phyloP scores from a whole-genome alignment of 495 filamentous ascomycete species.

The Glutinoglossum americanum region DNA sequence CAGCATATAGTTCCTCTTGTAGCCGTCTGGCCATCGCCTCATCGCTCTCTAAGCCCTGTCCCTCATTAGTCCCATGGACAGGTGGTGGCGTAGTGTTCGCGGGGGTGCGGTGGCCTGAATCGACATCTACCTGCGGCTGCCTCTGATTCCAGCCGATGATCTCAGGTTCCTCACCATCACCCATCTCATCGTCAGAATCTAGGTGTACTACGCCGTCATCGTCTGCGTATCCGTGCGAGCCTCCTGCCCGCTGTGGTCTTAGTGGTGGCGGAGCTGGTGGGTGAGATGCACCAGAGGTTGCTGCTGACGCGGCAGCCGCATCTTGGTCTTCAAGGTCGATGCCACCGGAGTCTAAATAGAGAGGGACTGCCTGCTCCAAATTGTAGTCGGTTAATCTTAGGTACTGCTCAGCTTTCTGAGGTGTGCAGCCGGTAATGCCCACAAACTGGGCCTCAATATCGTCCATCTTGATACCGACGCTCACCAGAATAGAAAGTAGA shows the following conservation, averaged over 20 bases:
- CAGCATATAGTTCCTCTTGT: slow-evolving; percentile 75
- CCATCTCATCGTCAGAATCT: slow-evolving; percentile 37
- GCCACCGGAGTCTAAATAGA: slow-evolving; percentile 70
- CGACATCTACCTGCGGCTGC: background rate
- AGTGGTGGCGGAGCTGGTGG: slow-evolving; percentile 9
- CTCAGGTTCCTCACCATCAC: slow-evolving; percentile 7
- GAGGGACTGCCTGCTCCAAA: slow-evolving; percentile 63
- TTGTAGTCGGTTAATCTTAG: slow-evolving; percentile 64
- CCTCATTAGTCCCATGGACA: background rate
- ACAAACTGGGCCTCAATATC: slow-evolving; percentile 37
- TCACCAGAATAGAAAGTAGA: background rate
- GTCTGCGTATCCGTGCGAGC: slow-evolving; percentile 23
- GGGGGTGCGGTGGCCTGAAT: slow-evolving; percentile 4
- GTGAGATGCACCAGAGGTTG: slow-evolving; percentile 14
- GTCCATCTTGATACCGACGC: slow-evolving; percentile 34
- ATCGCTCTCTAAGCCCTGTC: slow-evolving; percentile 44
- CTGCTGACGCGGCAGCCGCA: slow-evolving; percentile 20
- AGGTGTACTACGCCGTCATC: slow-evolving; percentile 42
- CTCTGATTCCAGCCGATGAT: background rate
- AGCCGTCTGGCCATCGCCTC: slow-evolving; percentile 78
- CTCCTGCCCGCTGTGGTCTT: slow-evolving; percentile 4
- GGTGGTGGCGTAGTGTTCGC: slow-evolving; percentile 8
- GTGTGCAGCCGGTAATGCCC: slow-evolving; percentile 43
- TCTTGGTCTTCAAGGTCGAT: slow-evolving; percentile 26
- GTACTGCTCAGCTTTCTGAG: slow-evolving; percentile 51